Evolutionary conservation across 805 yeast genomes (phyloP), one percentile per base, ranked within the genome.

Genomic region (Helenozyma rhizophorensis): DNA sequence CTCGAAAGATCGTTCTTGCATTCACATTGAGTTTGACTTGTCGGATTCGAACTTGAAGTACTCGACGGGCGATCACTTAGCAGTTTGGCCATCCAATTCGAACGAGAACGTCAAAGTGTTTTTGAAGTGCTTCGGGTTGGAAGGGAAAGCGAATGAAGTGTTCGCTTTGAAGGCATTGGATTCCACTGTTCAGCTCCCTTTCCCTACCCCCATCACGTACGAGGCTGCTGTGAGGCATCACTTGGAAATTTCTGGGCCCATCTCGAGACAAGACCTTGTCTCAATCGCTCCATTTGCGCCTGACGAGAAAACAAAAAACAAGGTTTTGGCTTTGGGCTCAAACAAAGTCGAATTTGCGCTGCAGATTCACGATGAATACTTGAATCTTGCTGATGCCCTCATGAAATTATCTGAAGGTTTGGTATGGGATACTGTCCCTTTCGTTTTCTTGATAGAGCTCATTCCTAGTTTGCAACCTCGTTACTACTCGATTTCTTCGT

Each of bases 1-100:
- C 38, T 62, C 77, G 1, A 51, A 56, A 17, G 62, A 58, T 17
- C 80, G 97, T 65, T 79, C 80, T 45, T 90, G 97, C 65, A 76
- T 90, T 39, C 97, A 90, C 55, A 76, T 82, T 30, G 97, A 93
- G 60, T 79, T 90, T 48, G 97, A 90, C 53, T 62, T 88, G 23
- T 71, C 87, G 1, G 75, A 65, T 18, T 72, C 90, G 4, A 82
- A 81, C 50, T 67, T 93, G 52, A 78, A 81, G 48, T 90, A 90
- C 61, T 70, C 90, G 29, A 90, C 98, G 4, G 98, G 98, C 59
- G 98, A 90, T 57, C 97, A 90, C 62, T 62, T 93, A 42, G 97
- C 96, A 11, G 68, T 93, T 36, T 86, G 96, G 94, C 93, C 97
- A 22, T 85, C 93, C 15, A 90, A 90, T 60, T 68, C 95, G 2